Conservation (phyloP, 257 asterid genomes). For the Linderniella brevidens region DNA sequence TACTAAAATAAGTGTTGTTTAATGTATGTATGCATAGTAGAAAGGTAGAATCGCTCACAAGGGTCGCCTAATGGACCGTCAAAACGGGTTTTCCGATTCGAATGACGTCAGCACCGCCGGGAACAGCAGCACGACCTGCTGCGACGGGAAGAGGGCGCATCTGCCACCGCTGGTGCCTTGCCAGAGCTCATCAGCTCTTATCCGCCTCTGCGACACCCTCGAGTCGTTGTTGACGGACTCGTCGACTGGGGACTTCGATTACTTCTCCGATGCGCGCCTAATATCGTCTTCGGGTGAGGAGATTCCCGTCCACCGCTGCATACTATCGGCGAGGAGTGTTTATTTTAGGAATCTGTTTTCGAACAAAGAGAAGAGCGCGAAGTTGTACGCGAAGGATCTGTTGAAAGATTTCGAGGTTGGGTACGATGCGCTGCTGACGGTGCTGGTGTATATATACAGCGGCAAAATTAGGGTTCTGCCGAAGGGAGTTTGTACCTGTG, state of each 20-base stretch:
- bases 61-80: constrained; percentile 19
- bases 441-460: constrained; percentile 55
- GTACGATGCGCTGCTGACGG: constrained; percentile 50
- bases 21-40: no score
- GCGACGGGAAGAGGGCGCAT: constrained; percentile 23
- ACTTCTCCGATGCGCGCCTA: constrained; percentile 66
- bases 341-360: constrained; percentile 43
- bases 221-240: constrained; percentile 43
- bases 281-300: constrained; percentile 41
- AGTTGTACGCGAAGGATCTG: constrained; percentile 50
- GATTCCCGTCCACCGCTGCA: constrained; percentile 73
- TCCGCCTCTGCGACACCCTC: constrained; percentile 49
- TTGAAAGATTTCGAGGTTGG: constrained; percentile 61
- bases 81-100: constrained; percentile 48
- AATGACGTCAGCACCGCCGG: constrained; percentile 40
- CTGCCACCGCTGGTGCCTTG: constrained; percentile 15
- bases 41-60: no score
- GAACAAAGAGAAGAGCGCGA: constrained; percentile 20
- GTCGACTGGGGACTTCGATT: constrained; percentile 38
- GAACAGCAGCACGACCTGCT: constrained; percentile 56
- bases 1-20: no score
- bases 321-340: constrained; percentile 60
- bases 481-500: constrained; percentile 53
- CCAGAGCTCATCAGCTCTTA: constrained; percentile 22
- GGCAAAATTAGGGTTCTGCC: constrained; percentile 51